A percentile compares a stretch with the other conserved stretches of the same genome.
Conservation (phyloP, 169 alveolate genomes). For the Eimeria necatrix region DNA sequence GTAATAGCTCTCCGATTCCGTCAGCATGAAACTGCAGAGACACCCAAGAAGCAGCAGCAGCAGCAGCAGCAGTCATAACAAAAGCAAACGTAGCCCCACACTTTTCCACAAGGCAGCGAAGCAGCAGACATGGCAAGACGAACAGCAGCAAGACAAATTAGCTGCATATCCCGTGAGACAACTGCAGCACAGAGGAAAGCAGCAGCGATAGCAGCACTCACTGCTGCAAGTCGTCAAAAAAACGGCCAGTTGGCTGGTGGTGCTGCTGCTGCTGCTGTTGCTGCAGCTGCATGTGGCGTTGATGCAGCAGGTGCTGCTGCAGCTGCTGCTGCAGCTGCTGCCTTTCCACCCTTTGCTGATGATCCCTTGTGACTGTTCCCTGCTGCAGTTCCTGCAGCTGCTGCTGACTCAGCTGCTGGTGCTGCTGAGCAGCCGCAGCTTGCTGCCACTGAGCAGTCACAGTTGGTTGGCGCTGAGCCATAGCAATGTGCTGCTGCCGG, state of each 20-base stretch:
- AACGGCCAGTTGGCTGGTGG: slow-evolving; percentile 58
- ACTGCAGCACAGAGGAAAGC: neutral
- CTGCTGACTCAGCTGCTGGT: slow-evolving; percentile 26
- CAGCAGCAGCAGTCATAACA: slow-evolving; percentile 22
- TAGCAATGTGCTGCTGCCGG: slow-evolving; percentile 26
- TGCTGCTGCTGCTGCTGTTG: slow-evolving; percentile 60
- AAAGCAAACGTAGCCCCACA: neutral
- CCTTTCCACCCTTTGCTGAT: slow-evolving; percentile 7
- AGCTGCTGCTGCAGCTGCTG: slow-evolving; percentile 19
- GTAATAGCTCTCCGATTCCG: slow-evolving; percentile 54
- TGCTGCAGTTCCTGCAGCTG: slow-evolving; percentile 13
- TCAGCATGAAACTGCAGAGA: slow-evolving; percentile 44
- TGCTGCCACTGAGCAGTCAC: slow-evolving; percentile 41
- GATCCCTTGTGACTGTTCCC: slow-evolving; percentile 38
- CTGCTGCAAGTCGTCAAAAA: slow-evolving; percentile 60
- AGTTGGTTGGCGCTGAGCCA: neutral
- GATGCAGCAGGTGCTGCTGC: slow-evolving; percentile 54
- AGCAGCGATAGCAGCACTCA: neutral
- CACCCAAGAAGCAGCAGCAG: slow-evolving; percentile 51
- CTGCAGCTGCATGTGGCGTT: slow-evolving; percentile 26
- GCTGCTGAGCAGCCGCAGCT: slow-evolving; percentile 41
- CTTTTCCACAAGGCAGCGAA: neutral
- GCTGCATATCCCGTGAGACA: neutral
- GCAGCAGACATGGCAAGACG: neutral
- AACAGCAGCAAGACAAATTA: neutral